Evolutionary conservation across 1,284 basidiomycete genomes (phyloP).

Genomic region (Moniliella sp.): DNA sequence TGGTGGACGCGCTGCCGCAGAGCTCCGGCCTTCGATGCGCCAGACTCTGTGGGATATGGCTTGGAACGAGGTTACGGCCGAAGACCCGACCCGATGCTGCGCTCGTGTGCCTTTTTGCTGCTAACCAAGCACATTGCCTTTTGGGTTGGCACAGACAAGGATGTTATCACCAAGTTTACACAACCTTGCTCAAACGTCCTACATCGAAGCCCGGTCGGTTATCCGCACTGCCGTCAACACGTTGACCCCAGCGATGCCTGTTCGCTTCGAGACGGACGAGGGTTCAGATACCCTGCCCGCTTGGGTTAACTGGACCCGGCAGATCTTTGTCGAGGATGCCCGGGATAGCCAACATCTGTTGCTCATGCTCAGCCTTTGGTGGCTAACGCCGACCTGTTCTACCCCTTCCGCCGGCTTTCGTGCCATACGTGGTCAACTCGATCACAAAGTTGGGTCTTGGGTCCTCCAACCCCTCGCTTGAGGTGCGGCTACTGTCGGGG

Average conservation of each 20-base stretch:
- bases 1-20: too few relatives aligned
- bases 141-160: too few relatives aligned
- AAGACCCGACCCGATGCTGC: too few relatives aligned
- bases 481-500: conserved; percentile 43
- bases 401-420: conserved; percentile 77
- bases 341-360: conserved; percentile 55
- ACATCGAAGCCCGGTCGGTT: conserved; percentile 50
- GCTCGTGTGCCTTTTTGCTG: too few relatives aligned
- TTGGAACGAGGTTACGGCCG: too few relatives aligned
- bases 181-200: conserved; percentile 45
- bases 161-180: conserved; percentile 32
- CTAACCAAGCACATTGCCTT: too few relatives aligned
- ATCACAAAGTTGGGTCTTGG: conserved; percentile 36
- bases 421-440: conserved; percentile 83
- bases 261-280: conserved; percentile 35
- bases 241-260: conserved; percentile 61
- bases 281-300: conserved; percentile 43
- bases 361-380: conserved; percentile 73
- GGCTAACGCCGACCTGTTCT: conserved; percentile 77
- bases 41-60: too few relatives aligned
- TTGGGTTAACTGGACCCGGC: conserved; percentile 76
- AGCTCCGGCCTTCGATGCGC: too few relatives aligned
- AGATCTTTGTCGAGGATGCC: conserved; percentile 72
- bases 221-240: conserved; percentile 74
- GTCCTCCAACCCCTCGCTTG: conserved; percentile 69